These are phyloP conservation scores for Astragalus membranaceus DNA, from an alignment of 306 rosid species.

Conservation along the genomic window DNA sequence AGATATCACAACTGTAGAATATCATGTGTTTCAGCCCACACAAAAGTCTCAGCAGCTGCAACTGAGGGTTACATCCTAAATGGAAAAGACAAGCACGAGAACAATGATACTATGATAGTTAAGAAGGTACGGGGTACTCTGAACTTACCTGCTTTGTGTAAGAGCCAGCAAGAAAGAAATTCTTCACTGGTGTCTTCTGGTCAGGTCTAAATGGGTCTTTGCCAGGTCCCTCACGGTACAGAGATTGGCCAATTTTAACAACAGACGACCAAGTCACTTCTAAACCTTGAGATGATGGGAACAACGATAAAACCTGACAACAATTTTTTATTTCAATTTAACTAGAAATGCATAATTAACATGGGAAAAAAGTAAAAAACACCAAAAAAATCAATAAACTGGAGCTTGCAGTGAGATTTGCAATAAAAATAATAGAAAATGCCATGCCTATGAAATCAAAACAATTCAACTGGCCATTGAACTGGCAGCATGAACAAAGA, in stretches of 20 bases:
- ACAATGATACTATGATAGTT: background rate
- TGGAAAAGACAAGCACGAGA: background rate
- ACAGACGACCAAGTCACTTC: conserved; percentile 96
- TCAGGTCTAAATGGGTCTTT: conserved; percentile 96
- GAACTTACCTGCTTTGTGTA: conserved; percentile 78
- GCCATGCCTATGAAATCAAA: background rate
- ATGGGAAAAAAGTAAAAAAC: background rate
- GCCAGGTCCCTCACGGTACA: conserved; percentile 93
- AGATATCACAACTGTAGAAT: background rate
- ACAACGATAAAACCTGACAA: conserved; percentile 62
- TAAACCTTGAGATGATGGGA: conserved; percentile 96
- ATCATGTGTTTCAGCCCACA: background rate
- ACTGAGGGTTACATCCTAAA: background rate
- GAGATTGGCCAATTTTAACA: conserved; percentile 94
- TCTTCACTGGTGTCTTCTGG: conserved; percentile 87
- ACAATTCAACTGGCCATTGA: background rate
- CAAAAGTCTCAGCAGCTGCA: background rate
- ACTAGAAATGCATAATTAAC: background rate
- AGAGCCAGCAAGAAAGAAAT: conserved; percentile 95
- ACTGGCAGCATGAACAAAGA: background rate
- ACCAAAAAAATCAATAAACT: background rate
- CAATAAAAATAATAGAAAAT: conserved; percentile 2
- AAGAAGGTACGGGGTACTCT: background rate
- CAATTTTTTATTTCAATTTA: background rate
- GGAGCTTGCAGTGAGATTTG: background rate